Evolutionary conservation across 345 rosid genomes (phyloP).

Genomic region (Passiflora organensis): DNA sequence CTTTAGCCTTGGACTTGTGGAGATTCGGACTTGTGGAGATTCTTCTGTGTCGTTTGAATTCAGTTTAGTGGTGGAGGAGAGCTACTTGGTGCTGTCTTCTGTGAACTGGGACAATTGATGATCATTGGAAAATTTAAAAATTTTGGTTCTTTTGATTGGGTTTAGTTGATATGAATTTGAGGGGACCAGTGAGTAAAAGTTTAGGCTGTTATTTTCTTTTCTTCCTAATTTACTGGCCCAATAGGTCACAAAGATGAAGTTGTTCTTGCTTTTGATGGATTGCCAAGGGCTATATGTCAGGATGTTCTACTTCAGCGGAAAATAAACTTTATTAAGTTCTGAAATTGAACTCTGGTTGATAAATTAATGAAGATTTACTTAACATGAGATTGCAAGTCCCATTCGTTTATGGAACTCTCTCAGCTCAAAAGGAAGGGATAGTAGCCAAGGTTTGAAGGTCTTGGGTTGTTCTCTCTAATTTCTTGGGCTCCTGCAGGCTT

Average conservation of each 20-base stretch:
- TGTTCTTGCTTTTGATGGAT: background rate
- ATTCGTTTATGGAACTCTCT: too few species aligned
- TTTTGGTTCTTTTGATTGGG: background rate
- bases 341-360: too few species aligned
- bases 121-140: background rate
- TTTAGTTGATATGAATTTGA: background rate
- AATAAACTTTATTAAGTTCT: background rate
- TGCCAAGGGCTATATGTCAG: too few species aligned
- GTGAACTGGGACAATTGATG: background rate
- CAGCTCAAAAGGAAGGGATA: background rate
- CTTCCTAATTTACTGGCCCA: background rate
- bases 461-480: background rate
- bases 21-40: too few species aligned
- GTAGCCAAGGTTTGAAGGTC: background rate
- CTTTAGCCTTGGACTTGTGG: too few species aligned
- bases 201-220: background rate
- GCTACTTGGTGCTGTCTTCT: background rate
- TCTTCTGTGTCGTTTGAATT: conserved; percentile 1
- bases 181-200: background rate
- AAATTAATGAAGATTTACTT: too few species aligned
- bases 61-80: background rate
- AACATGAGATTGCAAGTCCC: too few species aligned
- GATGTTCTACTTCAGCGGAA: too few species aligned
- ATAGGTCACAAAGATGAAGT: background rate
- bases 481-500: background rate